Percentiles rank a stretch among this genome's conserved stretches.
Evolutionary conservation across 768 basidiomycete genomes (phyloP).

Genomic region (Calocera cornea): DNA sequence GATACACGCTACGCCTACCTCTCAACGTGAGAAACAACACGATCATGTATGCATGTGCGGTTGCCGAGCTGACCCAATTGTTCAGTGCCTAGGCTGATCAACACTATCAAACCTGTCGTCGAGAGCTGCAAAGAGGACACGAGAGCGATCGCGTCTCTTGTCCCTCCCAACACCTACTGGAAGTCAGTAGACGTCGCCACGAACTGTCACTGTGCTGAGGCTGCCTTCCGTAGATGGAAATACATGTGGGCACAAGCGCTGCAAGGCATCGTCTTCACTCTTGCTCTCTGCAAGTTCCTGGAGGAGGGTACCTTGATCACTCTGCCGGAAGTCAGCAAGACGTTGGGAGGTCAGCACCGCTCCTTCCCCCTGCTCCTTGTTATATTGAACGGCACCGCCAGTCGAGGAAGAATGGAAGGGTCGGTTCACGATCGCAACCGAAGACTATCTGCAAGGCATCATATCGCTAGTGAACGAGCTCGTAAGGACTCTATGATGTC

Average conservation of each 20-base stretch:
- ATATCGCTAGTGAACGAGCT: slow-evolving; percentile 70
- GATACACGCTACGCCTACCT: slow-evolving; percentile 57
- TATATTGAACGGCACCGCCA: slow-evolving; percentile 18
- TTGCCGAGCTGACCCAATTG: background rate
- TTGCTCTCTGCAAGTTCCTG: slow-evolving; percentile 53
- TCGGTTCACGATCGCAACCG: slow-evolving; percentile 46
- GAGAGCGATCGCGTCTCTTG: slow-evolving; percentile 36
- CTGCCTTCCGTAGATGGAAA: slow-evolving; percentile 10
- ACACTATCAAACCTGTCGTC: slow-evolving; percentile 42
- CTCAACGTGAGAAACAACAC: slow-evolving; percentile 33
- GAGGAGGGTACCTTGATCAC: slow-evolving; percentile 45
- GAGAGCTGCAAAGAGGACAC: slow-evolving; percentile 39
- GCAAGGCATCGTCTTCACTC: slow-evolving; percentile 51
- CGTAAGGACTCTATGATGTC: slow-evolving; percentile 29
- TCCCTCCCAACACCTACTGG: slow-evolving; percentile 68
- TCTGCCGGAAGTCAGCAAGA: slow-evolving; percentile 36
- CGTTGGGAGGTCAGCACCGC: slow-evolving; percentile 49
- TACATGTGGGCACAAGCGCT: slow-evolving; percentile 22
- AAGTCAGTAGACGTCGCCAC: slow-evolving; percentile 47
- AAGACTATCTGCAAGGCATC: slow-evolving; percentile 72
- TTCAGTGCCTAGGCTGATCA: slow-evolving; percentile 49
- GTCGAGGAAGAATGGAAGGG: slow-evolving; percentile 61
- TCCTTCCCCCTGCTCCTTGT: background rate
- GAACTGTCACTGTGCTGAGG: background rate
- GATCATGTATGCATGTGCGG: too few species aligned